These are phyloP conservation scores for Zymoseptoria ardabiliae DNA, from an alignment of 2,329 filamentous ascomycete genomes.

Conservation along the genomic window DNA sequence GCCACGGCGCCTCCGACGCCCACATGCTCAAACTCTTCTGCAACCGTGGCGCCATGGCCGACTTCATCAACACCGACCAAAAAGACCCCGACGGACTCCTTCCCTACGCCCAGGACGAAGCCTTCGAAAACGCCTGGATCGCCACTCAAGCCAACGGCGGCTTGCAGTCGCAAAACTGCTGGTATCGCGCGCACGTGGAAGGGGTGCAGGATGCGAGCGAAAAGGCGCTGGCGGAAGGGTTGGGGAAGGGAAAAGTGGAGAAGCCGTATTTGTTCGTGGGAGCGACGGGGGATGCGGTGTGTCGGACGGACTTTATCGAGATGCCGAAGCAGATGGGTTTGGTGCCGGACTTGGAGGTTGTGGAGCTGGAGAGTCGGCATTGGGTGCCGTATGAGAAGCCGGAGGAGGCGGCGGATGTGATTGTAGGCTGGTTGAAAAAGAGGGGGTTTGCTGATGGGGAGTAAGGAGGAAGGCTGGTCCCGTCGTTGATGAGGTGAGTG, in stretches of 20 bases:
- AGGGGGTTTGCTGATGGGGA: conserved; percentile 7
- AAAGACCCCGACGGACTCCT: conserved; percentile 23
- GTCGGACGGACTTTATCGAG: conserved; percentile 16
- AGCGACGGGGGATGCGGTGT: conserved; percentile 23
- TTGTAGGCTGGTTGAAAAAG: conserved; percentile 15
- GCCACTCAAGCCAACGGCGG: conserved; percentile 26
- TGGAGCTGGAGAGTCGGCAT: conserved; percentile 17
- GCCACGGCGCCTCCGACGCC: conserved; percentile 16
- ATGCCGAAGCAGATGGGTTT: conserved; percentile 15
- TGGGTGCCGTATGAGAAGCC: conserved; percentile 24
- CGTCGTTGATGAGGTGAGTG: background rate
- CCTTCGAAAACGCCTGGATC: conserved; percentile 31
- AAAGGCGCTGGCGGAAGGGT: conserved; percentile 12
- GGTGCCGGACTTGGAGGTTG: conserved; percentile 16
- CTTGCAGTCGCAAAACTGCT: conserved; percentile 30
- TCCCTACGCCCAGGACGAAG: conserved; percentile 28
- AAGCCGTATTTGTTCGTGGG: conserved; percentile 33
- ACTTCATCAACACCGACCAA: conserved; percentile 14
- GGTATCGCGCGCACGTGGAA: conserved; percentile 28
- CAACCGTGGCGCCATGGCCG: conserved; percentile 29
- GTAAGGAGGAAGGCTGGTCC: too few species aligned
- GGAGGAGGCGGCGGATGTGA: conserved; percentile 15
- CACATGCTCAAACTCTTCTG: conserved; percentile 34
- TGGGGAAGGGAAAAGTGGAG: conserved; percentile 19
- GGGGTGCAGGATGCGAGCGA: conserved; percentile 23